Evolutionary conservation across 768 basidiomycete genomes (phyloP).

Genomic region (Boletus rufocinnamomeus): DNA sequence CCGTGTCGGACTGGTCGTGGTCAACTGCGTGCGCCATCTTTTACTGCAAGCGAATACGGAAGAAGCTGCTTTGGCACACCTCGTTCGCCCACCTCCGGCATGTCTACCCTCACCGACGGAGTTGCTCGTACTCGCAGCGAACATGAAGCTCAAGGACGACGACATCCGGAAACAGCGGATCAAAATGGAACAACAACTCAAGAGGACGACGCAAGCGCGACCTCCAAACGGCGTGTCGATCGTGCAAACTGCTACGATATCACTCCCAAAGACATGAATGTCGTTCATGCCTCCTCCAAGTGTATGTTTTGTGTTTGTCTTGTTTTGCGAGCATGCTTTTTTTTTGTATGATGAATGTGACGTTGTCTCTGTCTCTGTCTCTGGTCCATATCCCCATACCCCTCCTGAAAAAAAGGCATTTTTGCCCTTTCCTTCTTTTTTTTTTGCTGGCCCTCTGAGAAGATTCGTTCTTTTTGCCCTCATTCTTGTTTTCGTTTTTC

Average conservation of each 20-base stretch:
- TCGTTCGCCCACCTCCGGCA: conserved; percentile 52
- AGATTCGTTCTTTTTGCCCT: not conserved
- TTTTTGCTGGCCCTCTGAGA: conserved; percentile 2
- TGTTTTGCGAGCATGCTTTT: conserved; percentile 13
- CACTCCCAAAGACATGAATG: conserved; percentile 29
- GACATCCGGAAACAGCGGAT: conserved; percentile 72
- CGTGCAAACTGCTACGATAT: conserved; percentile 32
- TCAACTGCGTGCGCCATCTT: conserved; percentile 59
- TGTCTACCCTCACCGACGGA: conserved; percentile 60
- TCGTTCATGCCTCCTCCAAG: too few relatives aligned
- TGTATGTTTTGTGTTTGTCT: not conserved
- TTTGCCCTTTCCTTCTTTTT: not conserved
- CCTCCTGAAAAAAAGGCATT: not conserved
- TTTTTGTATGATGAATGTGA: conserved; percentile 12
- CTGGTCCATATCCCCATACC: too few relatives aligned
- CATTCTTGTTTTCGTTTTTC: conserved; percentile 3
- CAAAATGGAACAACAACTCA: conserved; percentile 75
- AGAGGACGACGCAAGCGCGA: conserved; percentile 52
- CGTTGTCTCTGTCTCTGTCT: not conserved
- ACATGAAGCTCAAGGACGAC: conserved; percentile 76
- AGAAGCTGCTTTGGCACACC: conserved; percentile 47
- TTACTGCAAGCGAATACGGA: conserved; percentile 54
- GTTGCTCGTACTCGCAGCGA: conserved; percentile 60
- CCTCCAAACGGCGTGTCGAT: conserved; percentile 29
- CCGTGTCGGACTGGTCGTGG: conserved; percentile 69